A percentile compares a stretch with the other conserved stretches of the same genome.
phyloP scores from a whole-genome alignment of 1,284 basidiomycete species.

The Ustilago bromivora region DNA sequence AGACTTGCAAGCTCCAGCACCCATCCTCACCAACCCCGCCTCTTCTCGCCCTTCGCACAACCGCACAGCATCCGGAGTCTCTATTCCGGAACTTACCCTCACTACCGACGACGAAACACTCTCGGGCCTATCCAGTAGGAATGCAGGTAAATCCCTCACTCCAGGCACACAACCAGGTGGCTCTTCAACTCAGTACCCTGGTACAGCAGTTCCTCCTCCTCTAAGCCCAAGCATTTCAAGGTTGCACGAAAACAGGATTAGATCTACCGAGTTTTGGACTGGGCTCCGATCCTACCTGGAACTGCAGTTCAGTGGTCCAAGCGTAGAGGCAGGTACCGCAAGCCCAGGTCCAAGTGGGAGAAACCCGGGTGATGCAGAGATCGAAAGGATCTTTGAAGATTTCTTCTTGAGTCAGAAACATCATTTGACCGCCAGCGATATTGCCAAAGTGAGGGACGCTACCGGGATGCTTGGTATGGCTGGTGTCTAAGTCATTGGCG shows the following conservation, averaged over 20 bases:
- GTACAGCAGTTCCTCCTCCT: conserved; percentile 32
- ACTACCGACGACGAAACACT: conserved; percentile 63
- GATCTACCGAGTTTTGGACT: conserved; percentile 64
- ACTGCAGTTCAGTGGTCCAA: conserved; percentile 52
- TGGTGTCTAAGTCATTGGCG: conserved; percentile 30
- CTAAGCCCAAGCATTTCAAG: conserved; percentile 58
- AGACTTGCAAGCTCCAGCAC: conserved; percentile 40
- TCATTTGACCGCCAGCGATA: conserved; percentile 63
- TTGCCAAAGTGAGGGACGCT: conserved; percentile 62
- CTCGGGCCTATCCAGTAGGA: conserved; percentile 29
- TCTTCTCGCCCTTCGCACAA: conserved; percentile 39
- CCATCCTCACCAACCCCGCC: conserved; percentile 20
- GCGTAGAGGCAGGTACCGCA: conserved; percentile 41
- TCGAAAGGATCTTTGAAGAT: conserved; percentile 66
- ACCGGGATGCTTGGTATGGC: conserved; percentile 67
- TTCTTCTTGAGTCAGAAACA: conserved; percentile 67
- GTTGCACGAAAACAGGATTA: conserved; percentile 59
- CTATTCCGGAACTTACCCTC: conserved; percentile 65
- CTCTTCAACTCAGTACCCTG: conserved; percentile 31
- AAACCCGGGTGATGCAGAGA: conserved; percentile 61
- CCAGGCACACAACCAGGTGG: conserved; percentile 36
- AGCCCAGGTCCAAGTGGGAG: conserved; percentile 37
- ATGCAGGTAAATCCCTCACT: conserved; percentile 31
- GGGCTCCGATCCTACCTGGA: conserved; percentile 57
- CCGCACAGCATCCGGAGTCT: conserved; percentile 58